phyloP scores from a whole-genome alignment of 1,284 basidiomycete species.

The Malassezia brasiliensis region DNA sequence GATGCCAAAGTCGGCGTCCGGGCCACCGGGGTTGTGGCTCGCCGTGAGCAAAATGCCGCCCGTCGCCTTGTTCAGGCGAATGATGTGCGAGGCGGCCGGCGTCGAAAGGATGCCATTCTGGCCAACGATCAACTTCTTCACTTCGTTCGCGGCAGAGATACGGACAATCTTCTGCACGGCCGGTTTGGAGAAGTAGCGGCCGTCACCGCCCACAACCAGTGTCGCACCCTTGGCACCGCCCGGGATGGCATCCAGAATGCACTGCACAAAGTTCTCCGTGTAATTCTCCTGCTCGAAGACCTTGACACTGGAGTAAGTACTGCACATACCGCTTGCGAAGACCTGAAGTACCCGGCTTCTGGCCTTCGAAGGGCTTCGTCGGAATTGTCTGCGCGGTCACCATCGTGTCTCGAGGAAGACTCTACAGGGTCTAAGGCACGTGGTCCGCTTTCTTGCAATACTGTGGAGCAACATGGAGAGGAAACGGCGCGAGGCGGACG shows the following conservation, averaged over 20 bases:
- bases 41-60: slow-evolving; percentile 97
- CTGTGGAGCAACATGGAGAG: background rate
- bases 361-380: slow-evolving; percentile 46
- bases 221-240: slow-evolving; percentile 63
- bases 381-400: slow-evolving; percentile 28
- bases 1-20: slow-evolving; percentile 95
- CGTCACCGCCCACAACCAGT: slow-evolving; percentile 91
- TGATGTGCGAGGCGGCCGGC: slow-evolving; percentile 89
- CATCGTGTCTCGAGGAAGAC: slow-evolving; percentile 22
- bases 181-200: slow-evolving; percentile 84
- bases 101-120: slow-evolving; percentile 87
- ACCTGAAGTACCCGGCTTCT: slow-evolving; percentile 48
- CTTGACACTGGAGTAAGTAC: slow-evolving; percentile 30
- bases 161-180: slow-evolving; percentile 80
- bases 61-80: slow-evolving; percentile 87
- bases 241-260: slow-evolving; percentile 83
- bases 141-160: slow-evolving; percentile 72
- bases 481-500: background rate
- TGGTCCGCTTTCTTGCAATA: background rate
- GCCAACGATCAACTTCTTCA: slow-evolving; percentile 45
- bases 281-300: slow-evolving; percentile 62
- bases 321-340: slow-evolving; percentile 36
- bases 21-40: slow-evolving; percentile 93
- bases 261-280: slow-evolving; percentile 96
- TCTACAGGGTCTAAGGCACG: background rate